A percentile compares a stretch with the other conserved stretches of the same genome.
These are phyloP conservation scores for Magnusiomyces sp. DNA, from an alignment of 1,139 yeast genomes.

Conservation along the genomic window DNA sequence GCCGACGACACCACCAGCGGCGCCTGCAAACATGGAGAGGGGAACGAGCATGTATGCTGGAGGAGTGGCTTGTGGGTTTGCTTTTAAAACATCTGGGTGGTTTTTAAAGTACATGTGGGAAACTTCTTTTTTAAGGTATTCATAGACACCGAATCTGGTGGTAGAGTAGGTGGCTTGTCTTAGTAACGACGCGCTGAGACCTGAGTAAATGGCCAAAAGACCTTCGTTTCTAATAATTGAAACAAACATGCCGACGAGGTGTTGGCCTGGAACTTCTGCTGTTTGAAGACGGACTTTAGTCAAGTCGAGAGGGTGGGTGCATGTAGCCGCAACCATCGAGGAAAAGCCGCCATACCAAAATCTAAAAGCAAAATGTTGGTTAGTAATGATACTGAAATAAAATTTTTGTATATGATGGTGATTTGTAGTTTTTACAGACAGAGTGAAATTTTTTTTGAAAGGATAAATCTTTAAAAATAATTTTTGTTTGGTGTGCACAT, in stretches of 20 bases:
- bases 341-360: conserved; percentile 52
- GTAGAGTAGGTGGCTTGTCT: conserved; percentile 88
- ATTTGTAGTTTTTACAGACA: too few species aligned
- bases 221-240: conserved; percentile 61
- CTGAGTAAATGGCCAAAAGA: conserved; percentile 60
- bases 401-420: neutral
- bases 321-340: conserved; percentile 35
- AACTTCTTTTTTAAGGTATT: conserved; percentile 49
- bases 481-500: neutral
- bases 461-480: neutral
- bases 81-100: too few species aligned
- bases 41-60: conserved; percentile 51
- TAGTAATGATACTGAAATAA: neutral
- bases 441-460: too few species aligned
- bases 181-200: conserved; percentile 70
- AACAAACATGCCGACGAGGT: conserved; percentile 51
- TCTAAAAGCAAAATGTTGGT: conserved; percentile 19
- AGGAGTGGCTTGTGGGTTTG: conserved; percentile 19
- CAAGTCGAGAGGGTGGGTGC: conserved; percentile 63
- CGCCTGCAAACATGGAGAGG: conserved; percentile 77
- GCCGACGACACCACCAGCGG: conserved; percentile 75
- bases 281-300: conserved; percentile 84
- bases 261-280: conserved; percentile 48
- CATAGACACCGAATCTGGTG: conserved; percentile 78
- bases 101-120: conserved; percentile 15